Conservation (phyloP, 345 rosid genomes). For the Odontarrhena argentea region DNA sequence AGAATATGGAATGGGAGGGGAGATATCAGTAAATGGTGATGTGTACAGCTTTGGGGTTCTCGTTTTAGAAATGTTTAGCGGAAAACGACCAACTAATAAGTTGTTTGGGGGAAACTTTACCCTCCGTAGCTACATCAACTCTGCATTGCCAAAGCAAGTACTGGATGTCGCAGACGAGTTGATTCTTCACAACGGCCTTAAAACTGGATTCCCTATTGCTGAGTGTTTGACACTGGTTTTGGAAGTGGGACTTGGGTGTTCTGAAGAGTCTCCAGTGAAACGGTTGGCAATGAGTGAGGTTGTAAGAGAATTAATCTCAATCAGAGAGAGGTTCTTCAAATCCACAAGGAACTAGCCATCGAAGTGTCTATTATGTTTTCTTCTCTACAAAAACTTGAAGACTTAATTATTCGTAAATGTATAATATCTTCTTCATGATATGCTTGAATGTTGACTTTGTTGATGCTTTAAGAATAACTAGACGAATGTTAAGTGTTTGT, state of each 20-base stretch:
- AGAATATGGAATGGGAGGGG: too few relatives aligned
- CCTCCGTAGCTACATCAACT: slow-evolving; percentile 18
- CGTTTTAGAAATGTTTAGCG: slow-evolving; percentile 36
- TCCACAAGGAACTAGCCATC: not conserved
- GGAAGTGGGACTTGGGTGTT: slow-evolving; percentile 1
- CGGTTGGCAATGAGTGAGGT: slow-evolving; percentile 27
- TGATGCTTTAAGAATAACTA: too few relatives aligned
- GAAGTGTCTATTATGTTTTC: not conserved
- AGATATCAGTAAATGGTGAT: slow-evolving; percentile 26
- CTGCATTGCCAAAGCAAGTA: slow-evolving; percentile 8
- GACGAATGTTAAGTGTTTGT: too few relatives aligned
- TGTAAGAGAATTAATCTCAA: not conserved
- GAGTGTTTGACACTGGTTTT: too few relatives aligned
- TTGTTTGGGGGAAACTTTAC: too few relatives aligned
- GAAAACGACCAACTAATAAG: slow-evolving; percentile 29
- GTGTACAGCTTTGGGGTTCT: slow-evolving; percentile 37
- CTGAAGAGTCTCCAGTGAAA: slow-evolving; percentile 6
- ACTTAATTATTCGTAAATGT: too few relatives aligned
- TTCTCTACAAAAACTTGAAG: too few relatives aligned
- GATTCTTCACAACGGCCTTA: too few relatives aligned
- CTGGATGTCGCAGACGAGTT: not conserved
- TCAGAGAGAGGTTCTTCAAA: slow-evolving; percentile 16
- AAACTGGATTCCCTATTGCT: not conserved
- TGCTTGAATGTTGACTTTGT: too few relatives aligned
- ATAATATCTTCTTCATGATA: too few relatives aligned